Evolutionary conservation across 2,329 filamentous ascomycete species (phyloP).

Genomic region (Botrytis elliptica): DNA sequence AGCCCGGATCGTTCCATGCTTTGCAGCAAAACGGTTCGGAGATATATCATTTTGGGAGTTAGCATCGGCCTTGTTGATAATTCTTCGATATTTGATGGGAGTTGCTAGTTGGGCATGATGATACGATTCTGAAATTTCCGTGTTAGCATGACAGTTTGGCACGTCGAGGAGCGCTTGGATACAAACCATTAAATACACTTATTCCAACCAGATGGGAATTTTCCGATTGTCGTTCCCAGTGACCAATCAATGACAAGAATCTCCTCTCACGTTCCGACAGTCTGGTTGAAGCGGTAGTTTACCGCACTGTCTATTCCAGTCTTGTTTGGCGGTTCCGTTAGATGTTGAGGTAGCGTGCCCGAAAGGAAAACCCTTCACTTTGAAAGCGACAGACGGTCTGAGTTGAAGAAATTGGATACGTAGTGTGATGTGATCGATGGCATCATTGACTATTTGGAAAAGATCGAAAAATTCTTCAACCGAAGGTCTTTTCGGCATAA

Average conservation of each 20-base stretch:
- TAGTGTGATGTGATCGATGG: background rate
- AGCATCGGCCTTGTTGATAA: background rate
- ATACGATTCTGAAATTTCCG: background rate
- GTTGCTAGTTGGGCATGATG: background rate
- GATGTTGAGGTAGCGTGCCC: background rate
- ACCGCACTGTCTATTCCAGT: background rate
- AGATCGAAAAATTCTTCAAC: background rate
- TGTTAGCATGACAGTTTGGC: background rate
- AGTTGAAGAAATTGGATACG: background rate
- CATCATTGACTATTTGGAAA: background rate
- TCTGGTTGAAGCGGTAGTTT: background rate
- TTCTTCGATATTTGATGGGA: background rate
- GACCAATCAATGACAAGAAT: background rate
- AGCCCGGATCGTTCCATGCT: background rate
- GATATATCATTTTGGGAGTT: background rate
- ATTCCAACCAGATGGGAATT: background rate
- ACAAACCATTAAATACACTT: background rate
- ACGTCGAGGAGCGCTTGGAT: background rate
- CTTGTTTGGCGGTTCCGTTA: background rate
- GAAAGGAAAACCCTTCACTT: background rate
- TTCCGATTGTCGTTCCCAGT: background rate
- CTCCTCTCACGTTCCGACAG: background rate
- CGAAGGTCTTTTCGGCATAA: background rate
- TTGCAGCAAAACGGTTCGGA: background rate
- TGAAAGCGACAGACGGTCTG: background rate